A percentile compares a stretch with the other conserved stretches of the same genome.
These are phyloP conservation scores for Russula sp. DNA, from an alignment of 768 basidiomycete genomes.

Conservation along the genomic window DNA sequence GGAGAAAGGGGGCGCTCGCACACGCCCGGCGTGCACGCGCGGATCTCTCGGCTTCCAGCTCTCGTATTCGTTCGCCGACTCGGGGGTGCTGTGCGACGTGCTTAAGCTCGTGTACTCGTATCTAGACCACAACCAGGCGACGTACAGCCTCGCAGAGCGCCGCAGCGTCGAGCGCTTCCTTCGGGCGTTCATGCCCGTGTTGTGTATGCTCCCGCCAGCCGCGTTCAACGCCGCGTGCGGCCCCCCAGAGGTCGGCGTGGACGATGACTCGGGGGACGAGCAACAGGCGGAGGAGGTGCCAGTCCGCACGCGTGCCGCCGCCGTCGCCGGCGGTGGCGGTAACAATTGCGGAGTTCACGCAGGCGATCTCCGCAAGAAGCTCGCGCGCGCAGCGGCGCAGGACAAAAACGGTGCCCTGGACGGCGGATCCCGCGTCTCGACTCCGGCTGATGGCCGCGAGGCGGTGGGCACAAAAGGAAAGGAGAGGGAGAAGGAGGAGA, in stretches of 20 bases:
- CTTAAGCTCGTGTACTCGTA: slow-evolving; percentile 88
- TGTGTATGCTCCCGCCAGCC: slow-evolving; percentile 64
- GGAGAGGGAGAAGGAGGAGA: slow-evolving; percentile 13
- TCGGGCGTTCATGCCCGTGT: slow-evolving; percentile 71
- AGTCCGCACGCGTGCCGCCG: slow-evolving; percentile 1
- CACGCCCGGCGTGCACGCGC: slow-evolving; percentile 32
- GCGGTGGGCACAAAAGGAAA: slow-evolving; percentile 7
- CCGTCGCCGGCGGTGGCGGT: slow-evolving; percentile 22
- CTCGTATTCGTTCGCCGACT: slow-evolving; percentile 72
- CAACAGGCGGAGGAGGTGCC: slow-evolving; percentile 7
- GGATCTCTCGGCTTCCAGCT: slow-evolving; percentile 64
- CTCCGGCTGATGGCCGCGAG: slow-evolving; percentile 19
- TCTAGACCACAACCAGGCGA: slow-evolving; percentile 78
- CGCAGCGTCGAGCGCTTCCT: slow-evolving; percentile 82
- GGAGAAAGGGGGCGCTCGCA: not conserved
- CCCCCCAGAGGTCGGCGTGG: slow-evolving; percentile 45
- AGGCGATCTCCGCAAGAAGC: slow-evolving; percentile 56
- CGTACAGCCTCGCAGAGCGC: slow-evolving; percentile 72
- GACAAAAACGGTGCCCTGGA: slow-evolving; percentile 33
- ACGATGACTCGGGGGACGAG: slow-evolving; percentile 30
- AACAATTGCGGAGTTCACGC: slow-evolving; percentile 28
- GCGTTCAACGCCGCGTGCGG: slow-evolving; percentile 63
- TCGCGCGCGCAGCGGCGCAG: slow-evolving; percentile 71
- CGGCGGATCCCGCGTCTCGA: slow-evolving; percentile 18
- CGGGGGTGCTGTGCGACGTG: slow-evolving; percentile 76